A percentile compares a stretch with the other conserved stretches of the same genome.
Conservation (phyloP, 2,329 filamentous ascomycete genomes). For the Aureobasidium sp. region DNA sequence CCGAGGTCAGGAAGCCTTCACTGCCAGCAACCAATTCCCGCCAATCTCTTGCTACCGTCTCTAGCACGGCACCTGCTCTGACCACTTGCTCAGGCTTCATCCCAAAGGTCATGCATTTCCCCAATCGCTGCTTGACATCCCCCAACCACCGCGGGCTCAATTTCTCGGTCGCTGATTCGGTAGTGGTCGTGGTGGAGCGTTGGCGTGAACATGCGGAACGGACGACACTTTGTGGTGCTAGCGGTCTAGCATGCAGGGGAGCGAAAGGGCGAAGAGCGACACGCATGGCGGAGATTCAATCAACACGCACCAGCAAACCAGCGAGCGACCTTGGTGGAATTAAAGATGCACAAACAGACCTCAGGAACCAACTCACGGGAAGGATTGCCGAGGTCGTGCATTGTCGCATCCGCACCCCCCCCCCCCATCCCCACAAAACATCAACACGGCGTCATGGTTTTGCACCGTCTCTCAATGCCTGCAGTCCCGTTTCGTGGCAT, state of each 20-base stretch:
- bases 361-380: background rate
- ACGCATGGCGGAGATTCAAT: background rate
- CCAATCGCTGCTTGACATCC: constrained; percentile 56
- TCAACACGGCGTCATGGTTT: constrained; percentile 5
- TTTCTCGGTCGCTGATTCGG: constrained; percentile 20
- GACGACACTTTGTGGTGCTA: background rate
- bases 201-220: background rate
- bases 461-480: background rate
- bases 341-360: background rate
- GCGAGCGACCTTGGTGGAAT: background rate
- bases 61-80: constrained; percentile 51
- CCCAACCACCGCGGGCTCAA: constrained; percentile 58
- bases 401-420: background rate
- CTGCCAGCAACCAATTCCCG: constrained; percentile 60
- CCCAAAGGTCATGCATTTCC: constrained; percentile 68
- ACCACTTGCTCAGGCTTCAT: constrained; percentile 48
- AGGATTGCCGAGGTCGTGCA: constrained; percentile 9
- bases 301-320: too few species aligned
- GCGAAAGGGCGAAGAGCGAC: background rate
- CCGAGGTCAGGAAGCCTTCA: constrained; percentile 63
- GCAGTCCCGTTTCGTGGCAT: background rate
- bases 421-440: background rate
- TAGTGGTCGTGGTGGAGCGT: background rate
- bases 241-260: background rate
- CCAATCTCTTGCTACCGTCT: constrained; percentile 58